These are phyloP conservation scores for Porphyridium purpureum DNA, from an alignment of 23 red algal genomes.

Conservation along the genomic window DNA sequence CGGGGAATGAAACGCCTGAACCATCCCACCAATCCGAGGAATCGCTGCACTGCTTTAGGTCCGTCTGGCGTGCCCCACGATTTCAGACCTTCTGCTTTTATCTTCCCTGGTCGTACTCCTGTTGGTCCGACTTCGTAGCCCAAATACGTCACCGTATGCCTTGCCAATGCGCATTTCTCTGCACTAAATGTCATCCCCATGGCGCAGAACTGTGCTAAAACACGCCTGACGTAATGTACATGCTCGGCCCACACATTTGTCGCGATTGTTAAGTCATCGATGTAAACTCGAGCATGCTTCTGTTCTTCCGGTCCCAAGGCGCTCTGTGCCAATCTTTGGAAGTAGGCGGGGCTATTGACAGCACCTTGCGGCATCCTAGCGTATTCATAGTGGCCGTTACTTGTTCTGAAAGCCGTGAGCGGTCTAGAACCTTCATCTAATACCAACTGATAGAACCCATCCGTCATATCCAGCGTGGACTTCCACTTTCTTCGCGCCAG, in stretches of 20 bases:
- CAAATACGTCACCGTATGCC: background rate
- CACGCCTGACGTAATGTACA: no score
- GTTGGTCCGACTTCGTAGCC: constrained; percentile 7
- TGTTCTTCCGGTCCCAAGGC: no score
- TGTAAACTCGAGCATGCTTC: no score
- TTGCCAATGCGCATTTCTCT: constrained; percentile 10
- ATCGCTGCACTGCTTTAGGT: no score
- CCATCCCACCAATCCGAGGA: no score
- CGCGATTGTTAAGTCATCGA: no score
- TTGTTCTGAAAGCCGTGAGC: constrained; percentile 4
- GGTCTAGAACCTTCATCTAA: constrained; percentile 1
- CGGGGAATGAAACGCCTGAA: no score
- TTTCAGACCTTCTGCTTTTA: no score
- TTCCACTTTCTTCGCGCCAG: constrained; percentile 7
- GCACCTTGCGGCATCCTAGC: constrained; percentile 6
- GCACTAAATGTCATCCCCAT: constrained; percentile 9
- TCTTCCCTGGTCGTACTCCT: no score
- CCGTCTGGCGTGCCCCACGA: no score
- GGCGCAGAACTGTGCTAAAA: no score
- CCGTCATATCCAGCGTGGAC: constrained; percentile 2
- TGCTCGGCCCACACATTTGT: no score
- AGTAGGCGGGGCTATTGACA: constrained; percentile 6
- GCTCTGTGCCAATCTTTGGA: constrained; percentile 8
- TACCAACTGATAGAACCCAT: constrained; percentile 8
- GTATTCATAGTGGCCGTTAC: constrained; percentile 3